phyloP scores from a whole-genome alignment of 2,329 filamentous ascomycete species.

The Colletotrichum siamense region DNA sequence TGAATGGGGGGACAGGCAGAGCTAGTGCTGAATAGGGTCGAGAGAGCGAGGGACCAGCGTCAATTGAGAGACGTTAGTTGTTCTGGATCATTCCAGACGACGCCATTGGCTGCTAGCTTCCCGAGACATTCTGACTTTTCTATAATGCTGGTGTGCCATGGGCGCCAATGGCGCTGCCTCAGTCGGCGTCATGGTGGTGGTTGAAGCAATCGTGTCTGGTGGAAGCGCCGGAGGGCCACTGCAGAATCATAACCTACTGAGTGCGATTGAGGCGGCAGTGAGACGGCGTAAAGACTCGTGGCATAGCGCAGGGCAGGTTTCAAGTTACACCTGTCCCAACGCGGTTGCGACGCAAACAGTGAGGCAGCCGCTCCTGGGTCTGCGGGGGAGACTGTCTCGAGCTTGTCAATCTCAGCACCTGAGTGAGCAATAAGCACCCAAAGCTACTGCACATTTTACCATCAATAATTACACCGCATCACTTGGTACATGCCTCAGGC shows the following conservation, averaged over 20 bases:
- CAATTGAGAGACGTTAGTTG: background rate
- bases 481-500: background rate
- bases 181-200: background rate
- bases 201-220: background rate
- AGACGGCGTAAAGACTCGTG: slow-evolving; percentile 6
- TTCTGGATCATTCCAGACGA: background rate
- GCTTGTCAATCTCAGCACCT: background rate
- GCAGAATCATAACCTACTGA: background rate
- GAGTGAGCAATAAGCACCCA: background rate
- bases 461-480: background rate
- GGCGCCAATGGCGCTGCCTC: background rate
- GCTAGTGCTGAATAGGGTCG: slow-evolving; percentile 9
- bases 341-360: background rate
- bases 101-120: background rate
- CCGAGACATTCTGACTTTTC: slow-evolving; percentile 6
- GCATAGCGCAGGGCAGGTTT: background rate
- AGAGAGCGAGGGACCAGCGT: background rate
- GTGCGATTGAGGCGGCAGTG: background rate
- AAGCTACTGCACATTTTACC: background rate
- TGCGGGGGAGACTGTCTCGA: background rate
- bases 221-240: background rate
- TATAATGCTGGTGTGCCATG: background rate
- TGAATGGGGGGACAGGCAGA: background rate
- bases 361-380: background rate
- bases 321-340: background rate